Evolutionary conservation across 306 rosid genomes (phyloP).

Genomic region (Dryas drummondii): DNA sequence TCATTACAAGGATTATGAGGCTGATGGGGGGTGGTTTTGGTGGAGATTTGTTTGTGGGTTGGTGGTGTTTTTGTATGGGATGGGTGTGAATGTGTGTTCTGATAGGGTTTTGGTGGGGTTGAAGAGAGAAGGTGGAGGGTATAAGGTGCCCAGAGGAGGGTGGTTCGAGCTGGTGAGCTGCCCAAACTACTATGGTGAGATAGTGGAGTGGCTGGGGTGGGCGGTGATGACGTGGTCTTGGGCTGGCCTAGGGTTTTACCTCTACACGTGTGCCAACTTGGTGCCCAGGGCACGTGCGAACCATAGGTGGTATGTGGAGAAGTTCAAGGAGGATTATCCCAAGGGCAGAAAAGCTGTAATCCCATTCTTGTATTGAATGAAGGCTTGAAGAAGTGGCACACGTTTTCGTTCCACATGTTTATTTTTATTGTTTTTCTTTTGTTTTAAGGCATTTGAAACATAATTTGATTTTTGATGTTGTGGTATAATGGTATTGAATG

Average conservation of each 20-base stretch:
- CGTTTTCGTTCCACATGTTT: neutral
- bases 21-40: slow-evolving; percentile 49
- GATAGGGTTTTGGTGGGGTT: slow-evolving; percentile 60
- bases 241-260: slow-evolving; percentile 62
- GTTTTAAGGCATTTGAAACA: neutral
- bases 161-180: slow-evolving; percentile 69
- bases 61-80: slow-evolving; percentile 48
- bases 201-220: slow-evolving; percentile 89
- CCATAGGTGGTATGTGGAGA: slow-evolving; percentile 72
- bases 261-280: slow-evolving; percentile 73
- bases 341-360: slow-evolving; percentile 62
- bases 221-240: slow-evolving; percentile 72
- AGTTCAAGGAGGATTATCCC: slow-evolving; percentile 83
- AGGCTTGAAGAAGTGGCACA: neutral
- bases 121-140: slow-evolving; percentile 63
- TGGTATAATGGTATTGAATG: neutral
- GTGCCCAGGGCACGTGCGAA: slow-evolving; percentile 76
- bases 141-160: slow-evolving; percentile 67
- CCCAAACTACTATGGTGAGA: slow-evolving; percentile 80
- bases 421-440: neutral
- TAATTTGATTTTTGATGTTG: neutral
- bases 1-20: slow-evolving; percentile 43
- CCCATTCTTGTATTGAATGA: slow-evolving; percentile 70
- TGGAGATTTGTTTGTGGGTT: slow-evolving; percentile 35
- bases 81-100: slow-evolving; percentile 60